These are phyloP conservation scores for Murraya koenigii DNA, from an alignment of 345 rosid genomes.

Conservation along the genomic window DNA sequence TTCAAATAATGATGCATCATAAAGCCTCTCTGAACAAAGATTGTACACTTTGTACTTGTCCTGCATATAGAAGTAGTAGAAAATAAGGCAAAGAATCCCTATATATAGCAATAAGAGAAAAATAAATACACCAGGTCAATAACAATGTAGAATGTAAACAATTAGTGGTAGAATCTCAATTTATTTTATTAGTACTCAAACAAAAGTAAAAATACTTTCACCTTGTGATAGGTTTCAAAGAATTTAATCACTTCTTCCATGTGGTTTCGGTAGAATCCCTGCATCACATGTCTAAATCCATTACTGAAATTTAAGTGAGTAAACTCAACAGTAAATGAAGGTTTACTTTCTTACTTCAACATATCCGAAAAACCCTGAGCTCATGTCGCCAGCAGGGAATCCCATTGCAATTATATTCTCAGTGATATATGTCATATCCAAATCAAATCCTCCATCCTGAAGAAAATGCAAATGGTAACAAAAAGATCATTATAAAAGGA, in stretches of 20 bases:
- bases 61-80: slow-evolving; percentile 35
- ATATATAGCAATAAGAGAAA: slow-evolving; percentile 9
- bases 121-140: not conserved
- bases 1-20: slow-evolving; percentile 85
- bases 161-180: not conserved
- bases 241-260: slow-evolving; percentile 94
- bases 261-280: slow-evolving; percentile 88
- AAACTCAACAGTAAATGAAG: slow-evolving; percentile 8
- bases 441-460: slow-evolving; percentile 88
- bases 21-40: slow-evolving; percentile 86
- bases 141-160: not conserved
- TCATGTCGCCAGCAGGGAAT: slow-evolving; percentile 96
- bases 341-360: slow-evolving; percentile 53
- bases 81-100: not conserved
- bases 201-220: slow-evolving; percentile 9
- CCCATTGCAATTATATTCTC: slow-evolving; percentile 94
- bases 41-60: slow-evolving; percentile 87
- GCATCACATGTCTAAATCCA: slow-evolving; percentile 32
- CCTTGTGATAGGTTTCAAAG: slow-evolving; percentile 91
- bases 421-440: slow-evolving; percentile 81
- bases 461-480: slow-evolving; percentile 9
- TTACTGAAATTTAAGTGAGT: not conserved
- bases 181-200: not conserved
- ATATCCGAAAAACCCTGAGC: slow-evolving; percentile 86
- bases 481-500: not conserved